These are phyloP conservation scores for Debaryomycetaceae sp. DNA, from an alignment of 1,139 yeast species.

Conservation along the genomic window DNA sequence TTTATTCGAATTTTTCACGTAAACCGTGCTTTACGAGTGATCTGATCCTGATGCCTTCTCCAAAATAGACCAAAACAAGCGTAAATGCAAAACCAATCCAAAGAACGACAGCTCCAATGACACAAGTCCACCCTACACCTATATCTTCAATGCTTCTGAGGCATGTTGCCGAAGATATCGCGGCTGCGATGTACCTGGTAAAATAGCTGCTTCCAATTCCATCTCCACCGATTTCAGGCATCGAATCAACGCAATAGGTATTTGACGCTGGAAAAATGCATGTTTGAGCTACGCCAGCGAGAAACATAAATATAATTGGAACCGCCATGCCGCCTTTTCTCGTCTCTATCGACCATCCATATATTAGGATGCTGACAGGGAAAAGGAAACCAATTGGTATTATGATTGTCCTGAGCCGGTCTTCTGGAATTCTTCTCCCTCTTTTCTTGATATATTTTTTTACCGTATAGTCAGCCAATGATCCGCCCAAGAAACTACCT, in stretches of 20 bases:
- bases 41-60: slow-evolving; percentile 18
- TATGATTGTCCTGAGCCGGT: slow-evolving; percentile 39
- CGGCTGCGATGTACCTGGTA: slow-evolving; percentile 46
- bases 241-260: slow-evolving; percentile 53
- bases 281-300: slow-evolving; percentile 49
- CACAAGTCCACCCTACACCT: slow-evolving; percentile 53
- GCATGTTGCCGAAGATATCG: slow-evolving; percentile 47
- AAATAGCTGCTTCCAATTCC: slow-evolving; percentile 53
- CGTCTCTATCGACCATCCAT: slow-evolving; percentile 51
- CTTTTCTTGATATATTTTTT: slow-evolving; percentile 36
- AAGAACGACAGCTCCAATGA: slow-evolving; percentile 34
- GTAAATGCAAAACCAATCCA: slow-evolving; percentile 20
- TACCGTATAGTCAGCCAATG: slow-evolving; percentile 45
- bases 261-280: slow-evolving; percentile 48
- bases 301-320: slow-evolving; percentile 46
- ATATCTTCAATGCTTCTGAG: slow-evolving; percentile 40
- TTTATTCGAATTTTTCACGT: neutral
- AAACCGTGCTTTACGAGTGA: slow-evolving; percentile 14
- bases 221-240: slow-evolving; percentile 51
- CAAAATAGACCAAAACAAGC: slow-evolving; percentile 13
- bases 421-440: slow-evolving; percentile 51
- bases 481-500: slow-evolving; percentile 51
- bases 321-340: slow-evolving; percentile 52
- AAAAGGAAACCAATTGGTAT: slow-evolving; percentile 35
- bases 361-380: slow-evolving; percentile 41